Evolutionary conservation across 768 basidiomycete species (phyloP), one percentile per base, ranked within the genome.

Genomic region (Mycena polygramma): DNA sequence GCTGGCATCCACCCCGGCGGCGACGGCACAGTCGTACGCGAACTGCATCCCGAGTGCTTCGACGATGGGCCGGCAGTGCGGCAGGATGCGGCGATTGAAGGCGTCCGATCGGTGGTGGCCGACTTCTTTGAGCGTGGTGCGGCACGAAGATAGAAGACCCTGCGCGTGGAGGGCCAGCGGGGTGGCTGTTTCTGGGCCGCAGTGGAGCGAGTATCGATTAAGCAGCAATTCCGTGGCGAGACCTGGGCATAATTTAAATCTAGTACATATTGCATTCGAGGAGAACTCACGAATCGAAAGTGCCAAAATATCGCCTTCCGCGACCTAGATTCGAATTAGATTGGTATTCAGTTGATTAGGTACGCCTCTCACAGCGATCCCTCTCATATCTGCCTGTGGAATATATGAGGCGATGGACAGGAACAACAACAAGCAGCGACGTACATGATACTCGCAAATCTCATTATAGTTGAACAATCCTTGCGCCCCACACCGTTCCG

Each of bases 401-500:
- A 17, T 52, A 15, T n/a, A 30, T 53, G 15, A 53, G 9, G 1
- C 26, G 17, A 36, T 30, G 11, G 10, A 17, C 4, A 9, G 14
- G 24, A 5, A 59, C 5, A 63, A 22, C 3, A n/a, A 22, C 22
- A 20, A 37, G 35, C 4, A 15, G 26, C 36, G 11, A 37, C 78
- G 35, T 68, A 81, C 81, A 45, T 75, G 71, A 35, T 70, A 15
- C 11, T 54, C 52, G 10, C 73, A 71, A 48, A 82, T 65, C 59
- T 76, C 73, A 67, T 81, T 81, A 62, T 70, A 58, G 14, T 68
- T 74, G 37, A 81, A 80, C 8, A 81, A 70, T 2, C 81, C 81
- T 66, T 80, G 81, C 8, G 81, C 81, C 19, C 81, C 81, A n/a
- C 78, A 78, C n/a, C 79, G 75, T 35, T 81, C 79, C n/a, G 51